Evolutionary conservation across 495 filamentous ascomycete genomes (phyloP), one percentile per base, ranked within the genome.

Genomic region (Rhizodiscina lignyota): DNA sequence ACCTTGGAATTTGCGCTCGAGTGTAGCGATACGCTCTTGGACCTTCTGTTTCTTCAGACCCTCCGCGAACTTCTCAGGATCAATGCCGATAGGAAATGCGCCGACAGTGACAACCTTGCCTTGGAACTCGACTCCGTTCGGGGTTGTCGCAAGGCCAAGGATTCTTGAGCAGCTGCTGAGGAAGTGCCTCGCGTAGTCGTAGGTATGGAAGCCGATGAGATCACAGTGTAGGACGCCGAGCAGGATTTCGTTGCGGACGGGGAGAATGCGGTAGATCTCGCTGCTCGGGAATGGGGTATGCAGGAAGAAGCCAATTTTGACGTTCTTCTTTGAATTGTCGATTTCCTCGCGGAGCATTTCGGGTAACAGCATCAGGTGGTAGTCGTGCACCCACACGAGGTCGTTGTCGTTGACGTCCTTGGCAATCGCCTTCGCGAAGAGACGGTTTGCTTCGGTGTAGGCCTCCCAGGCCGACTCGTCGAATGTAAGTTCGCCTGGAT

Each of bases 371-470:
- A 96, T 87, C 34, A 94, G 62, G 56, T 96, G 87, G 53, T 94
- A 96, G 53, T 96, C 87, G 52, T 96, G 87, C 0, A 96, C 76
- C 87, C 87, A 96, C 48, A 96, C 76, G 29, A 93, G 52, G 44
- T 86, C 80, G 26, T 81, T 83, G 35, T 79, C 72, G 42, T 77
- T 63, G 0, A 84, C 77, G 40, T 78, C 67, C 33, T 73, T 66
- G 5, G 73, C 66, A 36, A 96, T 67, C 0, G 69, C 64, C 54
- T 82, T 77, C 16, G 87, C 87, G 45, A 96, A 96, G 12, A 84
- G 53, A 30, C 72, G 68, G 47, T 94, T 96, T 15, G 86, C 86
- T 40, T 83, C 73, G 33, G 66, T 64, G 62, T 96, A 96, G 26
- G 84, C 83, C 16, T 72, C 60, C 86, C 87, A 94, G 3, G 80